Evolutionary conservation across 2,329 filamentous ascomycete species (phyloP).

Genomic region (Corynespora cassiicola): DNA sequence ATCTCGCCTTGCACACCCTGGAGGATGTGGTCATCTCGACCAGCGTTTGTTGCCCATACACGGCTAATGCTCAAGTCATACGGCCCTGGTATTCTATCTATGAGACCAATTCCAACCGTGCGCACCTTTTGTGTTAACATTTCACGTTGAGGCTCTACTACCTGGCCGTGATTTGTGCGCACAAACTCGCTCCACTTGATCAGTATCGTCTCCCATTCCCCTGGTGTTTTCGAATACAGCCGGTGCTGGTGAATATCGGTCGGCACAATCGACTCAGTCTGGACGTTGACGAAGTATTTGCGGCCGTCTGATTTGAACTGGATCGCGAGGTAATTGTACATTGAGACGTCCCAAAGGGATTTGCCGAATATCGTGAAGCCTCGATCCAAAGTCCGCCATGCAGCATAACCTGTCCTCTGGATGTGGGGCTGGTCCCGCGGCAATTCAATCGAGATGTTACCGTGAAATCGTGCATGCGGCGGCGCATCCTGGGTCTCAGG

Average conservation of each 20-base stretch:
- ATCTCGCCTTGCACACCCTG: slow-evolving; percentile 30
- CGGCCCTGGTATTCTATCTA: slow-evolving; percentile 85
- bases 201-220: slow-evolving; percentile 94
- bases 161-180: slow-evolving; percentile 88
- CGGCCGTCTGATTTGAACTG: slow-evolving; percentile 89
- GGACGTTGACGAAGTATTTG: slow-evolving; percentile 93
- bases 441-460: slow-evolving; percentile 84
- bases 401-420: slow-evolving; percentile 84
- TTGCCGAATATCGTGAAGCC: slow-evolving; percentile 83
- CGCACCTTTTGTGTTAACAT: slow-evolving; percentile 85
- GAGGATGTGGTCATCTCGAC: slow-evolving; percentile 42
- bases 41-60: slow-evolving; percentile 87
- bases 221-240: slow-evolving; percentile 77
- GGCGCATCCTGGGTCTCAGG: slow-evolving; percentile 55
- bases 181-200: slow-evolving; percentile 94
- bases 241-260: slow-evolving; percentile 97
- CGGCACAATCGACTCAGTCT: slow-evolving; percentile 90
- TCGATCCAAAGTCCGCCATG: slow-evolving; percentile 83
- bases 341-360: slow-evolving; percentile 86
- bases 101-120: slow-evolving; percentile 86
- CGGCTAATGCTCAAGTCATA: slow-evolving; percentile 86
- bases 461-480: slow-evolving; percentile 82
- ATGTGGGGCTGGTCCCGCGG: slow-evolving; percentile 77
- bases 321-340: slow-evolving; percentile 85
- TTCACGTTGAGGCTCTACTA: slow-evolving; percentile 91